Evolutionary conservation across 768 basidiomycete genomes (phyloP), one percentile per base, ranked within the genome.

Genomic region (Pleurotus ostreatus): DNA sequence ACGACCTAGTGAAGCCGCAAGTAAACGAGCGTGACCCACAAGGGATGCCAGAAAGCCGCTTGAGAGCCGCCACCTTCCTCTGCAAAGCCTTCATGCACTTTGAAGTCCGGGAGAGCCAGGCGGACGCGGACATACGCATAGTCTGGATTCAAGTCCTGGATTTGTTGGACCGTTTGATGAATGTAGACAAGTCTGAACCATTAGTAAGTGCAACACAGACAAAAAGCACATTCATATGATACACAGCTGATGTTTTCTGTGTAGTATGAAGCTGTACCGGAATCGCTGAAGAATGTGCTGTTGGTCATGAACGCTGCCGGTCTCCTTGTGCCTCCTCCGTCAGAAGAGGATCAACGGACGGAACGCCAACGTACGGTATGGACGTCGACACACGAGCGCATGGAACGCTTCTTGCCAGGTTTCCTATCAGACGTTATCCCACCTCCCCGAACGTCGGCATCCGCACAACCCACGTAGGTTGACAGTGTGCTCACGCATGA

Each of bases 21-120:
- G 83, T 89, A 15, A 84, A 85, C 66, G 74, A 81, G 49, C 78
- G 86, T 20, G 95, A 97, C 67, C 88, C 91, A 0, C 77, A 82
- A 60, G 94, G 92, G 25, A 91, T 98, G 85, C 82, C 88, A 3
- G 96, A 98, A 72, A 95, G 92, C 6, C 82, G 96, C 3, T 68
- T 98, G 34, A 81, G 92, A 25, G 94, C 90, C 3, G 89, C 88
- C 25, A 91, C 89, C n/a, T 72, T 98, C 55, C 76, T 97, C 34
- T 97, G 94, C 80, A 97, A 97, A 74, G 84, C 86, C 9, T 98
- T 99, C 73, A 89, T 98, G 81, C 93, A 96, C 63, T 89, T 94
- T 57, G 88, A 94, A 60, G 77, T 93, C 41, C 81, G 88, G 11
- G 86, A 92, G 55, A 81, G 74, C 46, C 76, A 80, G 59, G 73